Conservation (phyloP, 805 yeast genomes). For the Metschnikowia continentalis region DNA sequence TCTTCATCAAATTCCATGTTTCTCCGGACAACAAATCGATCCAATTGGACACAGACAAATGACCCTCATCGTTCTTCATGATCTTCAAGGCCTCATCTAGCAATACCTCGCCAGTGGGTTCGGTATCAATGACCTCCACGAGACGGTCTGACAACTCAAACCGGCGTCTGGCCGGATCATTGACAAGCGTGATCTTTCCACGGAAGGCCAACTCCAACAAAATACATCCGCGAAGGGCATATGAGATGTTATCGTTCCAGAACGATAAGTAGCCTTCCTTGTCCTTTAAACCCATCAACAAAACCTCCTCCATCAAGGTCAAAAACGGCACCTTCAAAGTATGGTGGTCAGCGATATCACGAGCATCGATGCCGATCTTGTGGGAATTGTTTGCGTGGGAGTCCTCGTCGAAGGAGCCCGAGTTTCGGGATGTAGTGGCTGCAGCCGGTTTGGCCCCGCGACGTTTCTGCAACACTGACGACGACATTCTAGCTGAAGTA, state of each 20-base stretch:
- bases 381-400: conserved; percentile 33
- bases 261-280: conserved; percentile 94
- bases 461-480: conserved; percentile 71
- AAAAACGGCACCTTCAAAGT: conserved; percentile 57
- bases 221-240: conserved; percentile 93
- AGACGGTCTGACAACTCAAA: conserved; percentile 84
- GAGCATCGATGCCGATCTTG: conserved; percentile 79
- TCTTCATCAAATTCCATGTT: conserved; percentile 95
- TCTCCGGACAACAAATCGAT: conserved; percentile 91
- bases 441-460: conserved; percentile 44
- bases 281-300: conserved; percentile 89
- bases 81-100: conserved; percentile 89
- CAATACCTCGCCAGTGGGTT: conserved; percentile 90
- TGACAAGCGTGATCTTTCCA: conserved; percentile 81
- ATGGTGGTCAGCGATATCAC: conserved; percentile 47
- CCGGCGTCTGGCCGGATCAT: conserved; percentile 88
- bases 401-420: conserved; percentile 26
- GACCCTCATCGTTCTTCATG: conserved; percentile 80
- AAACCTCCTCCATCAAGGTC: conserved; percentile 94
- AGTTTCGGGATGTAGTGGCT: conserved; percentile 9
- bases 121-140: conserved; percentile 79
- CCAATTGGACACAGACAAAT: conserved; percentile 81
- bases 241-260: conserved; percentile 97
- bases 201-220: conserved; percentile 88
- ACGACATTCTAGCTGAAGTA: background rate